phyloP scores from a whole-genome alignment of 345 rosid genomes.

The Heritiera fomes region DNA sequence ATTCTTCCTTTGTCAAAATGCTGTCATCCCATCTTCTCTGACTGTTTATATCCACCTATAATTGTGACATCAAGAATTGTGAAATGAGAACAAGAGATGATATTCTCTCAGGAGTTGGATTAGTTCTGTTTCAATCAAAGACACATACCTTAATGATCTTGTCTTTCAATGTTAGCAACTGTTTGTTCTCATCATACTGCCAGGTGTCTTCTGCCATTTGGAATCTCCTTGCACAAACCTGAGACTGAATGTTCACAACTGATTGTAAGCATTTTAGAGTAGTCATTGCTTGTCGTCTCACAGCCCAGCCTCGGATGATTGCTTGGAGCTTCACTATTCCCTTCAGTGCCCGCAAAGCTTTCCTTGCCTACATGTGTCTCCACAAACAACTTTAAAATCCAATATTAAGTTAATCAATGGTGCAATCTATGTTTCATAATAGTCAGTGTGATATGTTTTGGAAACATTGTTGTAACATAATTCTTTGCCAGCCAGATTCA shows the following conservation, averaged over 20 bases:
- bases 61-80: neutral
- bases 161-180: slow-evolving; percentile 48
- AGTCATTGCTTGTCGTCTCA: slow-evolving; percentile 78
- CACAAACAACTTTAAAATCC: neutral
- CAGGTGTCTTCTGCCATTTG: slow-evolving; percentile 38
- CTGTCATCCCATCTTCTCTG: slow-evolving; percentile 87
- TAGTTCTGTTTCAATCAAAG: neutral
- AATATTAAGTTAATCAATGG: neutral
- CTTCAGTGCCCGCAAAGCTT: slow-evolving; percentile 83
- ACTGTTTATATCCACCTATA: slow-evolving; percentile 65
- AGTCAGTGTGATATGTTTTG: neutral
- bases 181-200: slow-evolving; percentile 44
- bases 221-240: slow-evolving; percentile 56
- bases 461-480: neutral
- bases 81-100: neutral
- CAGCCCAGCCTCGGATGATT: slow-evolving; percentile 70
- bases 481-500: neutral
- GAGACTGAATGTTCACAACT: slow-evolving; percentile 75
- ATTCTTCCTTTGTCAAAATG: slow-evolving; percentile 76
- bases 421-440: neutral
- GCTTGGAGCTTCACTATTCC: slow-evolving; percentile 97
- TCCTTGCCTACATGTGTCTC: slow-evolving; percentile 64
- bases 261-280: slow-evolving; percentile 86
- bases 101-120: neutral
- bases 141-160: slow-evolving; percentile 52